These are phyloP conservation scores for Candida easanensis DNA, from an alignment of 805 yeast genomes.

Conservation along the genomic window DNA sequence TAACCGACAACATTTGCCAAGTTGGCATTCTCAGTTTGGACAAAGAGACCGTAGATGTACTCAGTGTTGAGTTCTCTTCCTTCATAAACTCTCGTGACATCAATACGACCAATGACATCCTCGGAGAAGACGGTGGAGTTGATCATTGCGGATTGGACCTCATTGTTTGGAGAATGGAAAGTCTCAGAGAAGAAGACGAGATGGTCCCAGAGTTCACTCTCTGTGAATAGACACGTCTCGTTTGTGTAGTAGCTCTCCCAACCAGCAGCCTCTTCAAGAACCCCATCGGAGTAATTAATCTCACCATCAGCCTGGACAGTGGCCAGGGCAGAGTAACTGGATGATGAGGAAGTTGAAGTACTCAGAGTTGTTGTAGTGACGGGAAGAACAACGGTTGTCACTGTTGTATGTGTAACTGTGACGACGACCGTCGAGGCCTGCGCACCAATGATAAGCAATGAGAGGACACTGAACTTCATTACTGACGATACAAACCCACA, in stretches of 20 bases:
- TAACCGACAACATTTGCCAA: conserved; percentile 2
- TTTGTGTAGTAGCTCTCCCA: background rate
- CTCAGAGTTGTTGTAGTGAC: too few species aligned
- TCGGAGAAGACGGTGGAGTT: conserved; percentile 23
- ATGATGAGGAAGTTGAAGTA: too few species aligned
- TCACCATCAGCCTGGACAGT: too few species aligned
- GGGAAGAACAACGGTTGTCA: too few species aligned
- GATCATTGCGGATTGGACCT: conserved; percentile 17
- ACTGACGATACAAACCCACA: too few species aligned
- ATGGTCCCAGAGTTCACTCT: conserved; percentile 8
- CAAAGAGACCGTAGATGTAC: conserved; percentile 25
- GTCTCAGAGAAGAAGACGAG: conserved; percentile 24
- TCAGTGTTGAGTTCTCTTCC: conserved; percentile 27
- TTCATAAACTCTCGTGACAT: conserved; percentile 22
- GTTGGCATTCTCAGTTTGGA: conserved; percentile 8
- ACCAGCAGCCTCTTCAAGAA: too few species aligned
- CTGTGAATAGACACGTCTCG: conserved; percentile 6
- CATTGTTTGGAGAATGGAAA: conserved; percentile 20
- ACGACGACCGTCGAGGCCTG: too few species aligned
- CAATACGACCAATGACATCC: conserved; percentile 21
- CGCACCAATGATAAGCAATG: too few species aligned
- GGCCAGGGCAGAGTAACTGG: too few species aligned
- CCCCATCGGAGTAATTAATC: too few species aligned
- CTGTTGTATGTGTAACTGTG: too few species aligned
- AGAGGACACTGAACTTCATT: too few species aligned